A percentile compares a stretch with the other conserved stretches of the same genome.
Conservation (phyloP, 164 flowering plant genomes). For the Macadamia tetraphylla region DNA sequence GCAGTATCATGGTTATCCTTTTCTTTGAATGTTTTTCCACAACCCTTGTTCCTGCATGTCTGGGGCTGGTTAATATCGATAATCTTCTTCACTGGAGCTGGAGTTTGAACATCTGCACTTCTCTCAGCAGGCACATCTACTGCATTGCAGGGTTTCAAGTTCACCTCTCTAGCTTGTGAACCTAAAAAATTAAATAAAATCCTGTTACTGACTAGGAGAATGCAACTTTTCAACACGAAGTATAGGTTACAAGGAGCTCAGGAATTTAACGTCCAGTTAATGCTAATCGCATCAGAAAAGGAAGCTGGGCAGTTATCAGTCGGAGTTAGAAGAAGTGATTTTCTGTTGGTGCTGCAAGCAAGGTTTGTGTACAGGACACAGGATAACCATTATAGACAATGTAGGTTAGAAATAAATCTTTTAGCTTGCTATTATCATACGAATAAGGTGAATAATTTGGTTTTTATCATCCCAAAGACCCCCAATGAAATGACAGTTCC, state of each 20-base stretch:
- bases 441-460: too few species aligned
- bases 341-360: too few species aligned
- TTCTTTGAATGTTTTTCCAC: constrained; percentile 84
- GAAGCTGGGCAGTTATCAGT: too few species aligned
- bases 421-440: too few species aligned
- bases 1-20: constrained; percentile 85
- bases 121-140: constrained; percentile 20
- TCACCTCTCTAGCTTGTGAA: constrained; percentile 33
- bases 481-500: background rate
- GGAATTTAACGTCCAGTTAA: too few species aligned
- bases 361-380: too few species aligned
- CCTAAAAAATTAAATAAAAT: constrained; percentile 28
- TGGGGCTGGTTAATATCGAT: constrained; percentile 66
- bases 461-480: too few species aligned
- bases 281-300: too few species aligned
- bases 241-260: background rate
- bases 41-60: constrained; percentile 77
- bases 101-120: constrained; percentile 20
- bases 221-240: background rate
- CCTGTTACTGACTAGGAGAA: too few species aligned
- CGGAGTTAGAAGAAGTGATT: too few species aligned
- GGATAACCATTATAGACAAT: too few species aligned
- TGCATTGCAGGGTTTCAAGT: constrained; percentile 20
- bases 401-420: too few species aligned
- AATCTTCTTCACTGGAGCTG: constrained; percentile 47